phyloP scores from a whole-genome alignment of 306 rosid genomes.

The Citrullus mucosospermus region DNA sequence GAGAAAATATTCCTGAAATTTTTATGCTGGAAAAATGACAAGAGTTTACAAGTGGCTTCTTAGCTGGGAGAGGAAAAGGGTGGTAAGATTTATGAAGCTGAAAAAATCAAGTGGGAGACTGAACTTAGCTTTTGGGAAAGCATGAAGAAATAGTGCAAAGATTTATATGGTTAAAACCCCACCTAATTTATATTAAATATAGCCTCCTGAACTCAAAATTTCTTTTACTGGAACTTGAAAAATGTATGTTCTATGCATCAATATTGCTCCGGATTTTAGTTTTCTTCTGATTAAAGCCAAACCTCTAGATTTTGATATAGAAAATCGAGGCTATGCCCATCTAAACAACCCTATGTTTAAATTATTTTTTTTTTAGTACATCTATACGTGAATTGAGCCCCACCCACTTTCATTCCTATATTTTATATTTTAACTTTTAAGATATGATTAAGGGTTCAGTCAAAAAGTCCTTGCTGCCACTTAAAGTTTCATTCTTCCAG shows the following conservation, averaged over 20 bases:
- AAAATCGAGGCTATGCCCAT: background rate
- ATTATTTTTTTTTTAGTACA: no score
- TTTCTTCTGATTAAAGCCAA: background rate
- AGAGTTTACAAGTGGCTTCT: background rate
- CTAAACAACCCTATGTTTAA: no score
- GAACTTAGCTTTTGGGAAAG: background rate
- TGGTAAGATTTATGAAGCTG: background rate
- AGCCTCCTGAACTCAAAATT: background rate
- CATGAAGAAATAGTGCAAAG: background rate
- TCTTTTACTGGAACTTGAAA: background rate
- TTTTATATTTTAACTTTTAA: background rate
- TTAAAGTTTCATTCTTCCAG: background rate
- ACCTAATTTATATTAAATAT: background rate
- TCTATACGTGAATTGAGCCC: no score
- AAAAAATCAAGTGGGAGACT: background rate
- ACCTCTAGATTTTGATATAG: background rate
- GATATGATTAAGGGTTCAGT: background rate
- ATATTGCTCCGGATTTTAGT: background rate
- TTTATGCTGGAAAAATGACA: background rate
- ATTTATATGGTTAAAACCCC: background rate
- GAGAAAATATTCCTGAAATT: background rate
- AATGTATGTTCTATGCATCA: background rate
- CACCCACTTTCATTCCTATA: no score
- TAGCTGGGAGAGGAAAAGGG: background rate
- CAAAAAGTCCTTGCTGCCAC: background rate